These are phyloP conservation scores for Gossypium arboreum DNA, from an alignment of 345 rosid species.

Conservation along the genomic window DNA sequence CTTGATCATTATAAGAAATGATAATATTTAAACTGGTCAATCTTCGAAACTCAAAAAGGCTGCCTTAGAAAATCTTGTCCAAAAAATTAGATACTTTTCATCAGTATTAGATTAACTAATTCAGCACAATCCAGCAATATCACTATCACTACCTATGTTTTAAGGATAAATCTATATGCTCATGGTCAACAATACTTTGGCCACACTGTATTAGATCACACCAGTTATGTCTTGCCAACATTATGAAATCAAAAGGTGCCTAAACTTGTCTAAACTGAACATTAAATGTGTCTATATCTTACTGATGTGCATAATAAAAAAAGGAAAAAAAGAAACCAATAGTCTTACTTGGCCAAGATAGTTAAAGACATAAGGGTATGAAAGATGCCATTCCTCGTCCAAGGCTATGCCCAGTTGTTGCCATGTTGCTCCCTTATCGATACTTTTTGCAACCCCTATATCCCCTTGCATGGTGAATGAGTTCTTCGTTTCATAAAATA, in stretches of 20 bases:
- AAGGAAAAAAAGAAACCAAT: not conserved
- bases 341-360: constrained; percentile 69
- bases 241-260: not conserved
- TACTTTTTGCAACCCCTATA: constrained; percentile 82
- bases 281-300: not conserved
- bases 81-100: too few relatives aligned
- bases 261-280: not conserved
- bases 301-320: not conserved
- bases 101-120: not conserved
- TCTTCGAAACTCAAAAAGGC: not conserved
- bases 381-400: constrained; percentile 96
- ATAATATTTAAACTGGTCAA: not conserved
- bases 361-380: constrained; percentile 79
- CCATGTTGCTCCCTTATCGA: constrained; percentile 90
- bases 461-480: constrained; percentile 88
- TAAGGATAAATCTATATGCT: not conserved
- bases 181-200: not conserved
- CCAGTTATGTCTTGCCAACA: not conserved
- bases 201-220: not conserved
- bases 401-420: constrained; percentile 79
- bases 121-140: not conserved
- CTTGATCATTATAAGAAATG: not conserved
- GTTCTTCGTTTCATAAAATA: constrained; percentile 82
- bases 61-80: too few relatives aligned
- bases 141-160: not conserved